Evolutionary conservation across 75 land plant species (phyloP).

Genomic region (Pseudotsuga menziesii): DNA sequence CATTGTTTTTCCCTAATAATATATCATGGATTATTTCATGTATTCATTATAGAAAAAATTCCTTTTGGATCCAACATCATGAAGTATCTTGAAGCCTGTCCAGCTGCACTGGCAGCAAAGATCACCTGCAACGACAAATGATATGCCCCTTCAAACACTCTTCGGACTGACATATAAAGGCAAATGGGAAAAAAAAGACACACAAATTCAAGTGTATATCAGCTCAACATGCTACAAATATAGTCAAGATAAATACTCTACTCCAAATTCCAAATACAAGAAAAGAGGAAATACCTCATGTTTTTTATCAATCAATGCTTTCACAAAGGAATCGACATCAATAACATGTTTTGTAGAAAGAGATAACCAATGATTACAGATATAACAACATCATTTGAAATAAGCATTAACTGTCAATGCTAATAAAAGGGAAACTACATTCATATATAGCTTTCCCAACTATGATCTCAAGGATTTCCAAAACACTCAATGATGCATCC

Average conservation of each 20-base stretch:
- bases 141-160: neutral
- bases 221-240: no score
- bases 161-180: neutral
- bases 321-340: slow-evolving; percentile 65
- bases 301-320: slow-evolving; percentile 68
- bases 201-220: neutral
- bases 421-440: neutral
- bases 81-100: slow-evolving; percentile 34
- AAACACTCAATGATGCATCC: slow-evolving; percentile 41
- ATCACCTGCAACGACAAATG: slow-evolving; percentile 13
- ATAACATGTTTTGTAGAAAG: slow-evolving; percentile 55
- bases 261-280: neutral
- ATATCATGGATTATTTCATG: no score
- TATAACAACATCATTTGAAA: neutral
- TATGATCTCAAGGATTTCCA: slow-evolving; percentile 33
- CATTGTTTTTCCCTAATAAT: no score
- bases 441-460: slow-evolving; percentile 63
- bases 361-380: slow-evolving; percentile 50
- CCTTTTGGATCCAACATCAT: no score
- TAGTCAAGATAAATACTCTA: no score
- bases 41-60: no score
- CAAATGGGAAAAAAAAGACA: neutral
- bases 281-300: slow-evolving; percentile 45
- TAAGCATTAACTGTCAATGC: neutral
- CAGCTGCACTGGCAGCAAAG: slow-evolving; percentile 33